Conservation (phyloP, 108 stramenopile species). For the Craspedostauros australis region DNA sequence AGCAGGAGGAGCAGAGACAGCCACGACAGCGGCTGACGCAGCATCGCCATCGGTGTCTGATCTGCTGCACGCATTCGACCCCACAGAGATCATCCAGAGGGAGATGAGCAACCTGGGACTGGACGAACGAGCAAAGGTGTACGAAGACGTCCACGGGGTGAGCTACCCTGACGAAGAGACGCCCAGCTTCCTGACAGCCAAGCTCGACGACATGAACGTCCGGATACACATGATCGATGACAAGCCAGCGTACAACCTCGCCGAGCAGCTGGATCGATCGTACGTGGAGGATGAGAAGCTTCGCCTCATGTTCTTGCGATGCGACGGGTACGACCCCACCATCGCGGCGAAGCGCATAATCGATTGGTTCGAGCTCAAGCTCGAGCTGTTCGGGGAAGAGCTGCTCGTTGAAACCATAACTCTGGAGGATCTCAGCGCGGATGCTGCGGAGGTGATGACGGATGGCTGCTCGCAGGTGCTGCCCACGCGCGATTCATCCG, state of each 20-base stretch:
- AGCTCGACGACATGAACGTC: conserved; percentile 6
- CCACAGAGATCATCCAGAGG: too few relatives aligned
- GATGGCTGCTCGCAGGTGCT: conserved; percentile 9
- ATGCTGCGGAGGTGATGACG: conserved; percentile 1
- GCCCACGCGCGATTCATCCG: conserved; percentile 9
- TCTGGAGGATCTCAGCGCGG: conserved; percentile 4
- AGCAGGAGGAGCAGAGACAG: too few relatives aligned
- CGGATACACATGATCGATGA: neutral
- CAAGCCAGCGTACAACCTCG: conserved; percentile 7
- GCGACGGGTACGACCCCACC: conserved; percentile 4
- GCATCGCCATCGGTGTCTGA: too few relatives aligned
- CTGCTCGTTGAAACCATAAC: conserved; percentile 9
- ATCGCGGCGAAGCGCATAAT: conserved; percentile 11
- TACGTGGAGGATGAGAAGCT: conserved; percentile 5
- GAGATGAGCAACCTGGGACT: too few relatives aligned
- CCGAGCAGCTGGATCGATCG: neutral
- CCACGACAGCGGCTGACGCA: too few relatives aligned
- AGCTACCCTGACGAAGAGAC: neutral
- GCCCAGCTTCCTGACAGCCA: conserved; percentile 2
- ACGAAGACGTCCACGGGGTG: conserved; percentile 8
- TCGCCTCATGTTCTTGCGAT: conserved; percentile 22
- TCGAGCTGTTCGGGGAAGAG: conserved; percentile 9
- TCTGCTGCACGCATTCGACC: too few relatives aligned
- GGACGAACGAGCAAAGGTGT: neutral
- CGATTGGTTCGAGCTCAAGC: conserved; percentile 9